Evolutionary conservation across 202 grass and related monocot species (phyloP), one percentile per base, ranked within the genome.

Genomic region (Eragrostis tef): DNA sequence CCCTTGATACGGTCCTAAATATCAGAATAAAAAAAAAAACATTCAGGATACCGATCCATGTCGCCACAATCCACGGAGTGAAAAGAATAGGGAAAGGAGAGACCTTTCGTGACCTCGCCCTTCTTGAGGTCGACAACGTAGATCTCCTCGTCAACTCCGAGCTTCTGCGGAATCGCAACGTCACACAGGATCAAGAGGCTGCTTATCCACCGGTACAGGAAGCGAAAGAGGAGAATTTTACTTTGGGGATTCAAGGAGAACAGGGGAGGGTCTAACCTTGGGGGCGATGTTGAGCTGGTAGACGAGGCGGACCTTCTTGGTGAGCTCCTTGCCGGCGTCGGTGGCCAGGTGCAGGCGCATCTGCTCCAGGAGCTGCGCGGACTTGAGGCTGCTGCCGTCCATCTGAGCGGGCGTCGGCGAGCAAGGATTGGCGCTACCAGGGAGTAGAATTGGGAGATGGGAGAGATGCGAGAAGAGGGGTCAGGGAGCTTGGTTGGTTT

Each of bases 121-220:
- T 98, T 88, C 75, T 94, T 94, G 79, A 98, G 95, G 81, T 98
- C 88, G 79, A 94, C 92, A 41, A 94, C 92, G 73, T 89, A 98
- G 82, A 93, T 79, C 87, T 94, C 95, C 90, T 98, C 92, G 64
- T 98, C 88, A 9, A 91, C 71, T 45, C 92, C 88, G 84, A 94
- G 64, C 87, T 90, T 98, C 90, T 98, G 84, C 48, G 1, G 87
- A 70, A 71, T 24, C 73, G 47, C 19, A 58, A 43, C 57, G 85
- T 29, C 25, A 47, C 24, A 22, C 29, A 61, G 39, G 4, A 58
- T 27, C 51, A 50, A 34, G 27, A 67, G 14, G 73, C 62, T 21
- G 11, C 0, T 59, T 26, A 71, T 53, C 77, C 41, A n/a, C n/a
- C 72, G 68, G 65, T 48, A 48, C 57, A 25, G 20, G 25, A 13